Base-by-base conservation (phyloP, 2,329 filamentous ascomycete species). In the Neodidymelliopsis sp. region DNA sequence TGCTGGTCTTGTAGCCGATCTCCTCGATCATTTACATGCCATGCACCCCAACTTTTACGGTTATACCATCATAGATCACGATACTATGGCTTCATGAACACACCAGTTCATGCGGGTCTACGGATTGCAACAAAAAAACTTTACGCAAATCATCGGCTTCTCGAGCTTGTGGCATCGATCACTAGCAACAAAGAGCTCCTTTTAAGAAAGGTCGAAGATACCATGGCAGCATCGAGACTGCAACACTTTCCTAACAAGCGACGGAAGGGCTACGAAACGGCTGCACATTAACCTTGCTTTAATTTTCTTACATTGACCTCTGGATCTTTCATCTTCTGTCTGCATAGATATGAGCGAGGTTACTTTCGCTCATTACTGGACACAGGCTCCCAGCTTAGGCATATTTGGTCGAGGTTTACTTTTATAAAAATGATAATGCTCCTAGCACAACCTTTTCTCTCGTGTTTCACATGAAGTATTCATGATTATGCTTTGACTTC, bases 1-100 rank as follows among this genome's bases (percentile, higher is more conserved):
- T 12, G 2, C 34, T 19, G 8, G 15, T 9, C n/a, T 16, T 15
- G 12, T 8, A 20, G 5, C 0, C 15, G 18, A 13, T 30, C 38
- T 12, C 22, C 10, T 18, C 22, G 24, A 15, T 8, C 19, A 37
- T 8, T n/a, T n/a, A n/a, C 4, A 24, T 27, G 13, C n/a, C 18
- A 8, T 4, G 13, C 33, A 13, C 4, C 27, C 20, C 5, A 13
- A 25, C 28, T 13, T 13, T 15, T 15, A 37, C 24, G 23, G 28
- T 6, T 13, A 22, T 34, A 29, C 24, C 34, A 20, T 20, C 16
- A 36, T 43, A 46, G 31, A 46, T 39, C 23, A 54, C 51, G 42
- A 42, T 16, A 42, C 22, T 5, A 51, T 20, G 31, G 38, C 30
- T 22, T 18, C 10, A 30, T 13, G 20, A 27, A n/a, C 22, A 36